Evolutionary conservation across 2,329 filamentous ascomycete species (phyloP).

Genomic region (Cadophora sp.): DNA sequence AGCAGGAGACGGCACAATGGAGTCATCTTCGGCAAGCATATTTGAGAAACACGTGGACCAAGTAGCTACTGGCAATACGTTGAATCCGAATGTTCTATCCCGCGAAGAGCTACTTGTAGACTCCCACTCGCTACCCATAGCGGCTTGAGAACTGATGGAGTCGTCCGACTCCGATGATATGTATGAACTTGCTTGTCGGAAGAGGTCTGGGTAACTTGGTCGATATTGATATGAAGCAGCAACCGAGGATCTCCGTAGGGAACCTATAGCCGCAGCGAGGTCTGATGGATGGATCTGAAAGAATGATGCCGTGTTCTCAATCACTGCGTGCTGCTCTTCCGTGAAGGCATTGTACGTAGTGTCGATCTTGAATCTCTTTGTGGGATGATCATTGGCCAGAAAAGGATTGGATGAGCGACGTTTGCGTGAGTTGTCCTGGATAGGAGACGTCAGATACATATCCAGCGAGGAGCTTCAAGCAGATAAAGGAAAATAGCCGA

Average conservation of each 20-base stretch:
- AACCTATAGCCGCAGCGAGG: neutral
- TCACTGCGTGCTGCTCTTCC: neutral
- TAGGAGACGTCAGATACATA: neutral
- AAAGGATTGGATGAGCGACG: neutral
- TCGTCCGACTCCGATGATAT: neutral
- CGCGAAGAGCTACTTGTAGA: neutral
- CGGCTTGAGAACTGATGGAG: neutral
- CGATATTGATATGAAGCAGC: neutral
- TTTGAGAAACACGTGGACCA: neutral
- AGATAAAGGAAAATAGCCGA: slow-evolving; percentile 12
- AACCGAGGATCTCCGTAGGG: neutral
- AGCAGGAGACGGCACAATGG: neutral
- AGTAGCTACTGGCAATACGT: neutral
- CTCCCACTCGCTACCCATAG: neutral
- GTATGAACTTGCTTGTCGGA: neutral
- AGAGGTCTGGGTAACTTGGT: neutral
- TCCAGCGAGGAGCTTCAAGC: neutral
- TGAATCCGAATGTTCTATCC: neutral
- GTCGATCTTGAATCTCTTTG: neutral
- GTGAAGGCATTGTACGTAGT: neutral
- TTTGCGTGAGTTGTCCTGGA: slow-evolving; percentile 11
- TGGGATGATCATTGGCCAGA: neutral
- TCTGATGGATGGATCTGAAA: slow-evolving; percentile 10
- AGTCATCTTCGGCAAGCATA: neutral
- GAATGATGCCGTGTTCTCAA: slow-evolving; percentile 5